These are phyloP conservation scores for Agrostemma githago DNA, from an alignment of 148 eudicot species.

Conservation along the genomic window DNA sequence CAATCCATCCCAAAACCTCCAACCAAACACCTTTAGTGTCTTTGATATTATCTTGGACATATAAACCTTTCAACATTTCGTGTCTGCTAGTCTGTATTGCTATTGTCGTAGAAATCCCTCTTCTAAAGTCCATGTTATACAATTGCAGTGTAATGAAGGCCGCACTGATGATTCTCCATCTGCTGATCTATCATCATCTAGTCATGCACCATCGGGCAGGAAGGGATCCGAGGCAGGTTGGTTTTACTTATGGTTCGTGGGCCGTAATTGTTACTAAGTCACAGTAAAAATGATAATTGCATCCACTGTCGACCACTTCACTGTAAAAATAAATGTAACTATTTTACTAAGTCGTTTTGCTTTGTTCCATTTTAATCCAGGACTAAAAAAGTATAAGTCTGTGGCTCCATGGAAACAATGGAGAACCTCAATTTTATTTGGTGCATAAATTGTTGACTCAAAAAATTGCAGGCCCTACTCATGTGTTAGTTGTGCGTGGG, in stretches of 20 bases:
- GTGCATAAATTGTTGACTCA: slow-evolving; percentile 6
- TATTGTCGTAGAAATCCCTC: neutral
- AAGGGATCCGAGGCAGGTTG: slow-evolving; percentile 88
- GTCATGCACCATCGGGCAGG: slow-evolving; percentile 51
- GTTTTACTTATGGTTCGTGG: slow-evolving; percentile 23
- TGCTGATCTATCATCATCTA: slow-evolving; percentile 74
- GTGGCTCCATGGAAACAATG: neutral
- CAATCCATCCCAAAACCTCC: no score
- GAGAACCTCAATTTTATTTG: neutral
- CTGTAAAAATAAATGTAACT: neutral
- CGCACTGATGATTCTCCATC: slow-evolving; percentile 90
- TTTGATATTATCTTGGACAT: neutral
- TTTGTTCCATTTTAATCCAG: neutral
- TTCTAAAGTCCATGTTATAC: neutral
- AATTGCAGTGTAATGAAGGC: slow-evolving; percentile 83
- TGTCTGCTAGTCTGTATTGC: neutral
- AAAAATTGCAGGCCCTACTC: slow-evolving; percentile 71
- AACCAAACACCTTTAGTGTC: no score
- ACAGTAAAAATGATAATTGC: neutral
- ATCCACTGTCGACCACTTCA: neutral
- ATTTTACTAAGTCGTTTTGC: no score
- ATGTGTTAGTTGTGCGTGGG: slow-evolving; percentile 96
- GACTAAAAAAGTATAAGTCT: neutral
- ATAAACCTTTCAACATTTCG: neutral
- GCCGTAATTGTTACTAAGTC: neutral